phyloP scores from a whole-genome alignment of 306 rosid genomes.

The Elaeagnus macrophylla region DNA sequence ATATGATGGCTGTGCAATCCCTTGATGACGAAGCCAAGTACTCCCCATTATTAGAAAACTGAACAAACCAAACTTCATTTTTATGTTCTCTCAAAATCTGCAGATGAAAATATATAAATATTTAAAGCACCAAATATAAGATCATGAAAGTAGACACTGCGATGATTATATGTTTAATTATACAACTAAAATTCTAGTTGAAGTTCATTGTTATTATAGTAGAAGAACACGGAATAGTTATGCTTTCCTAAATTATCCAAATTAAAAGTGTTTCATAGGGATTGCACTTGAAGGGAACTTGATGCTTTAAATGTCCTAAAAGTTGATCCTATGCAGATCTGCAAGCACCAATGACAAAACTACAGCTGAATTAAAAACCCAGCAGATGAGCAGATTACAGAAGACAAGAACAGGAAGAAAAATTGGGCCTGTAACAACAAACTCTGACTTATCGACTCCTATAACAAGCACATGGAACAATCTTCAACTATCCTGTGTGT shows the following conservation, averaged over 20 bases:
- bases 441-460: too few species aligned
- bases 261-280: background rate
- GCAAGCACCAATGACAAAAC: background rate
- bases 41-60: conserved; percentile 80
- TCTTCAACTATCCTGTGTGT: too few species aligned
- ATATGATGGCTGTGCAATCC: conserved; percentile 78
- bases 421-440: too few species aligned
- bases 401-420: too few species aligned
- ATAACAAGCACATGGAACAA: too few species aligned
- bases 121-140: background rate
- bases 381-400: too few species aligned
- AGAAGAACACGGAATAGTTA: background rate
- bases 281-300: background rate
- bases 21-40: conserved; percentile 82
- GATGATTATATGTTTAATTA: too few species aligned
- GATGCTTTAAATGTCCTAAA: background rate
- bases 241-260: background rate
- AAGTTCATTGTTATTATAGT: too few species aligned
- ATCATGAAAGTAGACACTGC: too few species aligned
- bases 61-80: conserved; percentile 93
- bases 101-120: conserved; percentile 18
- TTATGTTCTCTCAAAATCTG: conserved; percentile 84
- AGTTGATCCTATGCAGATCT: background rate
- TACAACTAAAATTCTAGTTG: too few species aligned
- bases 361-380: too few species aligned